These are phyloP conservation scores for Coffea humblotiana DNA, from an alignment of 305 asterid species.

Conservation along the genomic window DNA sequence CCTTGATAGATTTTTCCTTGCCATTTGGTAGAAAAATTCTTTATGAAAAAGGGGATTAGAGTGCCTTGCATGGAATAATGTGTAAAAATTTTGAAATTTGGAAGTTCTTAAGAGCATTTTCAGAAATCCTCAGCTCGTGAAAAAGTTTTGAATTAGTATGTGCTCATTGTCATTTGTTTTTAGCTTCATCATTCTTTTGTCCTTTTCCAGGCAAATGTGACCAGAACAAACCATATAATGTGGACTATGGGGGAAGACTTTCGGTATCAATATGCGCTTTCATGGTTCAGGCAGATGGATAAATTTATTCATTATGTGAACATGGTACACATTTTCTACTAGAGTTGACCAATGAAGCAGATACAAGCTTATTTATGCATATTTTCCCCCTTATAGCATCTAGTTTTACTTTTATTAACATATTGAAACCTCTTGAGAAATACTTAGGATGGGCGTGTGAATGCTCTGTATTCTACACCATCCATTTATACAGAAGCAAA, in stretches of 20 bases:
- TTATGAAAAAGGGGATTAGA: background rate
- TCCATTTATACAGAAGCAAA: conserved; percentile 79
- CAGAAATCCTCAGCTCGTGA: background rate
- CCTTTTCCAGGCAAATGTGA: conserved; percentile 61
- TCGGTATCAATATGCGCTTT: conserved; percentile 75
- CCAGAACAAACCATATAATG: conserved; percentile 85
- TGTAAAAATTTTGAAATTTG: background rate
- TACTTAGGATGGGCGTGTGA: conserved; percentile 85
- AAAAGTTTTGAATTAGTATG: background rate
- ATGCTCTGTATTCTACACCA: conserved; percentile 85
- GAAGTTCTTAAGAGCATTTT: background rate
- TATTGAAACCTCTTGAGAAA: background rate
- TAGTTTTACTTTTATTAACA: background rate
- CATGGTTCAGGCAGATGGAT: conserved; percentile 95
- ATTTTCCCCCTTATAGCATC: background rate
- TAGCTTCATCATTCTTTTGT: conserved; percentile 20
- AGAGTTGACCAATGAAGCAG: background rate
- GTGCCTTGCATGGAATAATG: background rate
- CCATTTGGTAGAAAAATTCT: background rate
- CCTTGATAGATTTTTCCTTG: background rate
- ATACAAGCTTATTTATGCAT: background rate
- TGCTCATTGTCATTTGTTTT: conserved; percentile 12
- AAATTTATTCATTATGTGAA: conserved; percentile 87
- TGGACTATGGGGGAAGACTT: conserved; percentile 93
- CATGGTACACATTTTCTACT: conserved; percentile 41